Evolutionary conservation across 345 rosid genomes (phyloP), one percentile per base, ranked within the genome.

Genomic region (Hibiscus mutabilis): DNA sequence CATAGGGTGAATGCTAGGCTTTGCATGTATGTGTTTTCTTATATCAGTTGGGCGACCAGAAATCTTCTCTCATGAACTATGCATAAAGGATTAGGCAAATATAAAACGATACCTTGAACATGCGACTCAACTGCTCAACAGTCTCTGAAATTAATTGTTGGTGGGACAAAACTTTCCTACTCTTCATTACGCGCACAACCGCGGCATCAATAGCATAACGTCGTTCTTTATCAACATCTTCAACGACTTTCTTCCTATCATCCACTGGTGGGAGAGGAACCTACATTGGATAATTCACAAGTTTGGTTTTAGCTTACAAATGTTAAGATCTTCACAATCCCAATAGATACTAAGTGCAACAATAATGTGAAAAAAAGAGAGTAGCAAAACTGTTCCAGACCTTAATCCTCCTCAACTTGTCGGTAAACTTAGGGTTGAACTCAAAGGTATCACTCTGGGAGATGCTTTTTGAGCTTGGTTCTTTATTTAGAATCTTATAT

Each of bases 191-290:
- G 46, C 99, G 91, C 22, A 96, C 99, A 60, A 96, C 81, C 10
- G 98, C 93, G 53, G 99, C 99, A 82, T 96, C 99, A 69, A 96
- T 89, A 0, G 97, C 97, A 55, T 89, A 92, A 31, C 96, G 85
- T 55, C 99, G 80, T 76, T 87, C 98, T 79, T 91, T 96, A 66
- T 92, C 91, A 0, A 89, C 98, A 65, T 92, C 99, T 78, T 96
- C 98, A 15, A 91, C 83, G 6, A 96, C 89, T 74, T 89, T 92
- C 88, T 86, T 92, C 84, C 91, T 86, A 76, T 96, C 99, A 74
- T 90, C 98, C 25, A 92, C 89, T 0, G 89, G 91, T 25, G 99
- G 98, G 24, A 96, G 96, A 70, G 98, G 97, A 72, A 96, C 84
- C 99, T 96, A 74, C 70, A 52, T 6, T 2, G 46, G 46, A 42